These are phyloP conservation scores for Leishmania braziliensis DNA, from an alignment of 208 protist species.

Conservation along the genomic window DNA sequence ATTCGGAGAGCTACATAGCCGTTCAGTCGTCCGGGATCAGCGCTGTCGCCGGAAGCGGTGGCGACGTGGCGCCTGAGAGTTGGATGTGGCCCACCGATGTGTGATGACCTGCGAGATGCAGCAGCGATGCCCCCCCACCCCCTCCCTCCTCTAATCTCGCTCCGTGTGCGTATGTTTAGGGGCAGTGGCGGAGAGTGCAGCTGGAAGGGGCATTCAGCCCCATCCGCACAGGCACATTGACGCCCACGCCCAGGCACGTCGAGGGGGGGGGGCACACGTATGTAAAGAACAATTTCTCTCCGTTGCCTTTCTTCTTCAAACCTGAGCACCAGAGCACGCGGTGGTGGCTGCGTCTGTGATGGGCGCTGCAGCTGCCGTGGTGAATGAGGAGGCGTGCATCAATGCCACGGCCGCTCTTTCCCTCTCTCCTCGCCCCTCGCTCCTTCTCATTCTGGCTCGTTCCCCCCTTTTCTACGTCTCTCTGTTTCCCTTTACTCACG, in stretches of 20 bases:
- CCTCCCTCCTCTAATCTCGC: not conserved
- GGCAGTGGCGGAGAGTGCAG: not conserved
- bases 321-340: not conserved
- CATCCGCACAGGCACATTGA: not conserved
- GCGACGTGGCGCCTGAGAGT: not conserved
- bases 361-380: not conserved
- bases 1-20: not conserved
- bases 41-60: not conserved
- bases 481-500: not conserved
- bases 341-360: slow-evolving; percentile 1
- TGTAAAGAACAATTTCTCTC: not conserved
- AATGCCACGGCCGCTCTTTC: not conserved
- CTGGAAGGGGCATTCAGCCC: not conserved
- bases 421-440: not conserved
- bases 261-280: not conserved
- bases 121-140: not conserved
- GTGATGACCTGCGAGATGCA: not conserved
- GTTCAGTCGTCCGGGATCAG: not conserved
- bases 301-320: not conserved
- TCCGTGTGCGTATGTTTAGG: not conserved
- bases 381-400: not conserved
- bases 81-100: not conserved
- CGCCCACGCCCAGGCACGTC: not conserved
- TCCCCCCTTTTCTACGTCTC: not conserved
- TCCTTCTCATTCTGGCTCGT: not conserved